phyloP scores from a whole-genome alignment of 208 protist species.

The Acanthamoeba triangularis region DNA sequence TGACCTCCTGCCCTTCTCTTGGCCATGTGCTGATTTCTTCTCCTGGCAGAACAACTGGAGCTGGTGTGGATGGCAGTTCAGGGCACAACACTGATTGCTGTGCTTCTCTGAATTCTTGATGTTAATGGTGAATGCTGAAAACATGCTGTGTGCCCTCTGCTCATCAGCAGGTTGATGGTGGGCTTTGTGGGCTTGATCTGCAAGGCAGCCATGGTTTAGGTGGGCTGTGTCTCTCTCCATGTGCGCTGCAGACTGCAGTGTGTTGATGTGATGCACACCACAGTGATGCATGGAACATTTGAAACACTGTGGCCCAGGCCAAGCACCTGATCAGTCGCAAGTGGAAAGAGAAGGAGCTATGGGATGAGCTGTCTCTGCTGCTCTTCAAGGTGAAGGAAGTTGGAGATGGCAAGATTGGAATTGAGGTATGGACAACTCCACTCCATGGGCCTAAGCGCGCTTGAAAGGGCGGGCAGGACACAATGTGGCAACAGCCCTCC shows the following conservation, averaged over 20 bases:
- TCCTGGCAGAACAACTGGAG: too few relatives aligned
- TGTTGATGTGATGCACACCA: neutral
- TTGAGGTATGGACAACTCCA: conserved; percentile 35
- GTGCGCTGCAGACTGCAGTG: neutral
- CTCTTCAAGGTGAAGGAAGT: conserved; percentile 69
- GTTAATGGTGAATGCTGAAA: neutral
- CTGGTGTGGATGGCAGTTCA: too few relatives aligned
- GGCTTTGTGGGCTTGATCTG: conserved; percentile 80
- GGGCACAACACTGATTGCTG: neutral
- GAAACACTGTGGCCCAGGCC: conserved; percentile 88
- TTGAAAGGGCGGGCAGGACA: neutral
- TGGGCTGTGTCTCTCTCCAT: neutral
- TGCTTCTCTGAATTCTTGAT: neutral
- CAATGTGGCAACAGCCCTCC: too few relatives aligned
- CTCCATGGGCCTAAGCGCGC: too few relatives aligned
- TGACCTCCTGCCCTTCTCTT: too few relatives aligned
- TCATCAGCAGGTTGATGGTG: conserved; percentile 81
- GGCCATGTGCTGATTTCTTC: too few relatives aligned
- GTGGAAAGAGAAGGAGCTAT: conserved; percentile 78
- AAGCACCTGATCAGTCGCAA: conserved; percentile 88
- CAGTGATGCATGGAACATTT: conserved; percentile 86
- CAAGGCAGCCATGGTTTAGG: conserved; percentile 70
- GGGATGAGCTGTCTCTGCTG: conserved; percentile 75
- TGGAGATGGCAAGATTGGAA: conserved; percentile 60
- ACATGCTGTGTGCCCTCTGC: too few relatives aligned